Evolutionary conservation across 306 rosid genomes (phyloP), one percentile per base, ranked within the genome.

Genomic region (Trifolium fragiferum): DNA sequence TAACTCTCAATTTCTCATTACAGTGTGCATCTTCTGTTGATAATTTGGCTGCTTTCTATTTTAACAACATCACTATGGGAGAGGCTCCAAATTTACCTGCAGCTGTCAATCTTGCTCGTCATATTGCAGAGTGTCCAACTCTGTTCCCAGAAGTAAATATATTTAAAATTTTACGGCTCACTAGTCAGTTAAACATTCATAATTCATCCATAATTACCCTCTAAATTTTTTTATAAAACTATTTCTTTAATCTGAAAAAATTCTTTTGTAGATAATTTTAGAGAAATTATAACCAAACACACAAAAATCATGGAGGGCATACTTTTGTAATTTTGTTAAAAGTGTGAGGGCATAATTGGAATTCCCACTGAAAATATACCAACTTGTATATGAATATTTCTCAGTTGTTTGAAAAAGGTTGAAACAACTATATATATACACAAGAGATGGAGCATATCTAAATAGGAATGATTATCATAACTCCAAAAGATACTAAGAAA

Each of bases 1-100:
- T 53, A 55, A 76, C 66, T 68, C 60, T 57, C 32, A 72, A 78
- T 74, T 65, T 83, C 74, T 59, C 65, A 51, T 76, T 79, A 67
- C 97, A 95, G 99, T 95, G 98, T 85, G 99, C 99, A 47, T 95
- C 99, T 38, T 90, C 99, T 82, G 93, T 95, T 64, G 99, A 95
- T 78, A 90, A 89, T 79, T 66, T 95, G 92, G 99, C 96, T 80
- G 95, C 96, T 74, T 92, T 81, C 86, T 95, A 90, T 81, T 95
- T 95, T 83, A 95, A 90, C 88, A 95, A 92, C 83, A 87, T 92
- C 68, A 86, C 96, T 12, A 81, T 87, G 99, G 99, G 98, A 62
- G 99, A 95, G 89, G 92, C 89, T 64, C 98, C 92, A 23, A 87
- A 89, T 80, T 85, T 86, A 63, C 88, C 93, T 32, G 88, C 98